These are phyloP conservation scores for Schwanniomyces sp. DNA, from an alignment of 805 yeast species.

Conservation along the genomic window DNA sequence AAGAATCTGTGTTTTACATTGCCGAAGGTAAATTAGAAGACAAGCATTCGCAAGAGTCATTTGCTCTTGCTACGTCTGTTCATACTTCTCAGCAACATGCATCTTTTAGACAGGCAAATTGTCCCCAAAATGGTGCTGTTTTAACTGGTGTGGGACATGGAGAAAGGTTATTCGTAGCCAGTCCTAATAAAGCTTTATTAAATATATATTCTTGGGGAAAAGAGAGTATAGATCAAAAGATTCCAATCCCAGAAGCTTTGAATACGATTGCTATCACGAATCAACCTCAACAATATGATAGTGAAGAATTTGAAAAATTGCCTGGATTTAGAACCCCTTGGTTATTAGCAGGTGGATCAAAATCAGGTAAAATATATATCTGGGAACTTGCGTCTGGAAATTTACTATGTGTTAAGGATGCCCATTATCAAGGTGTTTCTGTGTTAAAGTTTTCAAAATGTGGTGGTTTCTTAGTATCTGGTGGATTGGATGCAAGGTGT, in stretches of 20 bases:
- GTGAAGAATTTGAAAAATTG: constrained; percentile 11
- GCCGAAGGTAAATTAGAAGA: constrained; percentile 45
- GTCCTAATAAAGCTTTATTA: constrained; percentile 69
- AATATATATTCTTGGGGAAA: constrained; percentile 72
- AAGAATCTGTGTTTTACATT: constrained; percentile 49
- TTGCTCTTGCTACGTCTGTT: constrained; percentile 42
- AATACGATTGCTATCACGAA: constrained; percentile 51
- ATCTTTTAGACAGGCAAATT: constrained; percentile 54
- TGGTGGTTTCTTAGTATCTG: constrained; percentile 64
- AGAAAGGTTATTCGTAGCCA: constrained; percentile 61
- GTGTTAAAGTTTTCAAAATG: constrained; percentile 59
- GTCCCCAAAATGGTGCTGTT: constrained; percentile 45
- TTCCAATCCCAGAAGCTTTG: constrained; percentile 82
- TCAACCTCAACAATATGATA: constrained; percentile 21
- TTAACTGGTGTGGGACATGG: constrained; percentile 48
- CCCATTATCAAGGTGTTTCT: constrained; percentile 79
- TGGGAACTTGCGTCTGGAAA: constrained; percentile 87
- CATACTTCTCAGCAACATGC: constrained; percentile 49
- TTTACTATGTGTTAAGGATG: constrained; percentile 68
- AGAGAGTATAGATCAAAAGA: constrained; percentile 71
- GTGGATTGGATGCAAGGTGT: constrained; percentile 80
- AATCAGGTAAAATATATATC: constrained; percentile 72
- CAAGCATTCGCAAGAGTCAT: constrained; percentile 43
- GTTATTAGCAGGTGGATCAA: constrained; percentile 71
- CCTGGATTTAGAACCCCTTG: constrained; percentile 56